phyloP scores from a whole-genome alignment of 177 flowering plant species.

The Vitis hybrid region DNA sequence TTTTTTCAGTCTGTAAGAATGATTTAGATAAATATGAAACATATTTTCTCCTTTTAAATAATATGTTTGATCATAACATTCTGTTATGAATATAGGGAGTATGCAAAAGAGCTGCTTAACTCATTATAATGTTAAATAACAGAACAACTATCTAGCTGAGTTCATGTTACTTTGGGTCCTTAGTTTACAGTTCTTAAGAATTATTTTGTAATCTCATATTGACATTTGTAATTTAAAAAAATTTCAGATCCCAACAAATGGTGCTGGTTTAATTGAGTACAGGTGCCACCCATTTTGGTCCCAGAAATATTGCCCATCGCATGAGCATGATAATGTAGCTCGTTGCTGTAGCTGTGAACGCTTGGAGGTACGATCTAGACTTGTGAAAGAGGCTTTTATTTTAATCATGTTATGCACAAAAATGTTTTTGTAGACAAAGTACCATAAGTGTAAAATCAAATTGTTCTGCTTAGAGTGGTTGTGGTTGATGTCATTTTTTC shows the following conservation, averaged over 20 bases:
- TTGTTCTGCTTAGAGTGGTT: background rate
- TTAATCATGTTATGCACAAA: background rate
- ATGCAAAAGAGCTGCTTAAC: too few relatives aligned
- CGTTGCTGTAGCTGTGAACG: conserved; percentile 98
- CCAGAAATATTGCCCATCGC: conserved; percentile 94
- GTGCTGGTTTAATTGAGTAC: conserved; percentile 90
- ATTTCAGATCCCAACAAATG: conserved; percentile 88
- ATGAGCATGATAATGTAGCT: conserved; percentile 82
- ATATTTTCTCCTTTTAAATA: too few relatives aligned
- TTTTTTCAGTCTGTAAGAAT: too few relatives aligned
- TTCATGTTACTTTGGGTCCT: background rate
- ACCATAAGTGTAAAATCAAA: background rate
- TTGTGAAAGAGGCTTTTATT: background rate
- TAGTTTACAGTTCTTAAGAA: background rate
- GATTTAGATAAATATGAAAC: too few relatives aligned
- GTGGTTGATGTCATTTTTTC: conserved; percentile 5
- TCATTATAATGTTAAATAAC: too few relatives aligned
- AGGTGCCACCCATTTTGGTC: conserved; percentile 96
- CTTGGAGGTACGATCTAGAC: conserved; percentile 61
- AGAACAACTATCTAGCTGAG: background rate
- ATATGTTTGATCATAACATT: too few relatives aligned
- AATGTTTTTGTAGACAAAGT: background rate
- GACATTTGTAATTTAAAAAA: background rate
- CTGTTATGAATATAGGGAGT: too few relatives aligned
- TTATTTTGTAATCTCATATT: background rate